A percentile compares a stretch with the other conserved stretches of the same genome.
These are phyloP conservation scores for Adansonia digitata DNA, from an alignment of 345 rosid species.

Conservation along the genomic window DNA sequence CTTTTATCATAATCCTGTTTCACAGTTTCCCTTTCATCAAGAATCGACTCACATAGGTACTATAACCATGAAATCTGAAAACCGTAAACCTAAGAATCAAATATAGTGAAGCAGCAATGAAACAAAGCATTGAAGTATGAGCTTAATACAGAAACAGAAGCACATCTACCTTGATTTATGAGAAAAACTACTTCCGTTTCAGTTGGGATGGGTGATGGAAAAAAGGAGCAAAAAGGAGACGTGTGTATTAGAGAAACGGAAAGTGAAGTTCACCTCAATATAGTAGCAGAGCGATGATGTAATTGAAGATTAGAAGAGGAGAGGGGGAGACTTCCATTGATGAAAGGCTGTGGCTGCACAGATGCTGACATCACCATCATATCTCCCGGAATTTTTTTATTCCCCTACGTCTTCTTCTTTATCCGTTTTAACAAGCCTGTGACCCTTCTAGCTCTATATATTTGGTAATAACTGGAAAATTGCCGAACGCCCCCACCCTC, in stretches of 20 bases:
- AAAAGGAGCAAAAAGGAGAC: constrained; percentile 7
- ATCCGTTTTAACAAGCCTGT: not conserved
- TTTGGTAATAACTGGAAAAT: not conserved
- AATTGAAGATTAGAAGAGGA: constrained; percentile 6
- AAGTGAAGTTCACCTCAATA: constrained; percentile 22
- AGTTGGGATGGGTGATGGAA: not conserved
- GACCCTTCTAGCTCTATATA: not conserved
- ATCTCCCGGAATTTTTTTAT: not conserved
- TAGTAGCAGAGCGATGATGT: constrained; percentile 16
- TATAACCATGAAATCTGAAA: not conserved
- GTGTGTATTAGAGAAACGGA: not conserved
- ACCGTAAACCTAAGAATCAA: not conserved
- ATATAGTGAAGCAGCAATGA: not conserved
- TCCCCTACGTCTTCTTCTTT: not conserved
- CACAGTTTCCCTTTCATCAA: not conserved
- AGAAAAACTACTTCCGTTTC: not conserved
- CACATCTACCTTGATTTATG: not conserved
- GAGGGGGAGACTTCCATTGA: constrained; percentile 19
- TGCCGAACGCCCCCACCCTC: no score
- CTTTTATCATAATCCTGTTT: not conserved
- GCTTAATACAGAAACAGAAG: not conserved
- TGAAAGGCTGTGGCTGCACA: constrained; percentile 16
- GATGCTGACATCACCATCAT: constrained; percentile 20
- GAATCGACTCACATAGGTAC: not conserved
- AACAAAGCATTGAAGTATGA: not conserved